A percentile compares a stretch with the other conserved stretches of the same genome.
Evolutionary conservation across 148 eudicot genomes (phyloP).

Genomic region (Vaccinium corymbosum): DNA sequence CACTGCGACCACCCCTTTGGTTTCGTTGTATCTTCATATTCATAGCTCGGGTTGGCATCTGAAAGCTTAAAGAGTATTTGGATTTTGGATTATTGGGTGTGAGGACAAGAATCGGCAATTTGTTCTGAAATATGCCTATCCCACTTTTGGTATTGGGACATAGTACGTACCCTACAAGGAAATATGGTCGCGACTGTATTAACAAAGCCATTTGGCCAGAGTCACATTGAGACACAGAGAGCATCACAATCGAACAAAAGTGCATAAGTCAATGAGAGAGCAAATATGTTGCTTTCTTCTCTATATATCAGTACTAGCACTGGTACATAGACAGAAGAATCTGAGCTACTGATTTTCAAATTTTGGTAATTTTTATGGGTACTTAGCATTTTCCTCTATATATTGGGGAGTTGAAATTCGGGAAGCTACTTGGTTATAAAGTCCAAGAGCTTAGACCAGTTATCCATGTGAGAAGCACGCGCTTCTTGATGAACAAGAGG

Average conservation of each 20-base stretch:
- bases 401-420: neutral
- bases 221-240: no score
- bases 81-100: no score
- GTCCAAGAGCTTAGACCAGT: neutral
- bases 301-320: neutral
- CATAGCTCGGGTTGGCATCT: neutral
- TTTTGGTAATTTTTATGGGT: no score
- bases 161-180: neutral
- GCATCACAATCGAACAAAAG: no score
- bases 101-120: no score
- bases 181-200: neutral
- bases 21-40: neutral
- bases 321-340: no score
- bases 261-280: neutral
- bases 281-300: neutral
- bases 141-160: neutral
- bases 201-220: no score
- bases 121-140: neutral
- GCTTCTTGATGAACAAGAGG: neutral
- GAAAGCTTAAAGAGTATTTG: neutral
- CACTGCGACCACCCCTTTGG: no score
- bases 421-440: neutral
- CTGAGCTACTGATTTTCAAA: no score
- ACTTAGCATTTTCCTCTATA: no score
- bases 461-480: neutral